A percentile compares a stretch with the other conserved stretches of the same genome.
Conservation (phyloP, 2,329 filamentous ascomycete species). For the Xylaria sp. region DNA sequence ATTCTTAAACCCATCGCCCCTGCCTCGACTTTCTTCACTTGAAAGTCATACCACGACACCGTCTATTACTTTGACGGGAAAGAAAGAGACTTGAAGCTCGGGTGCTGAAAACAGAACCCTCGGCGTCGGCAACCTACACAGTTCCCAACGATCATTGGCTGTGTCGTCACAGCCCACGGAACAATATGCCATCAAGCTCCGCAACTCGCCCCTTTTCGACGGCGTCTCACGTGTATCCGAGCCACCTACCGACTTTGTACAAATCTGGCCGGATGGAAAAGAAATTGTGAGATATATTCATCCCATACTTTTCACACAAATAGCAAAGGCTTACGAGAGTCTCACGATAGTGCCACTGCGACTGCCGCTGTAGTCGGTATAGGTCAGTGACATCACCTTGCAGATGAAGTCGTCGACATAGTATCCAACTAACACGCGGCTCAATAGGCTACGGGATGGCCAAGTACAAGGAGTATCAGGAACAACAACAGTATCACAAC, state of each 20-base stretch:
- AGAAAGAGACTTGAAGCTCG: neutral
- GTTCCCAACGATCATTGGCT: neutral
- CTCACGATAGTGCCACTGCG: slow-evolving; percentile 46
- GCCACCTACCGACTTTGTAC: slow-evolving; percentile 47
- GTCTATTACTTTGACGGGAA: neutral
- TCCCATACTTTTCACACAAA: neutral
- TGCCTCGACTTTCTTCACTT: neutral
- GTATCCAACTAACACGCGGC: neutral
- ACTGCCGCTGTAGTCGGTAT: slow-evolving; percentile 50
- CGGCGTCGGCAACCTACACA: slow-evolving; percentile 5
- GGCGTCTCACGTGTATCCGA: slow-evolving; percentile 47
- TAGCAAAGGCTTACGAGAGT: slow-evolving; percentile 36
- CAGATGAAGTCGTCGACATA: slow-evolving; percentile 15
- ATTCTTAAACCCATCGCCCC: neutral
- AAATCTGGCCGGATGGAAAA: slow-evolving; percentile 46
- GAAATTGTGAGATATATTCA: slow-evolving; percentile 37
- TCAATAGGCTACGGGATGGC: slow-evolving; percentile 47
- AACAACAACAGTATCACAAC: slow-evolving; percentile 45
- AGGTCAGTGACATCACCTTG: slow-evolving; percentile 42
- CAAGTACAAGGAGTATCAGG: slow-evolving; percentile 47
- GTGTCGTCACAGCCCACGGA: neutral
- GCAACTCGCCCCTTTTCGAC: slow-evolving; percentile 45
- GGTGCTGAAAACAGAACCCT: neutral
- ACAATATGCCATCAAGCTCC: slow-evolving; percentile 35
- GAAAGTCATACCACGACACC: neutral